Percentiles rank a stretch among this genome's conserved stretches.
These are phyloP conservation scores for Botrytis cinerea DNA, from an alignment of 2,329 filamentous ascomycete species.

Conservation along the genomic window DNA sequence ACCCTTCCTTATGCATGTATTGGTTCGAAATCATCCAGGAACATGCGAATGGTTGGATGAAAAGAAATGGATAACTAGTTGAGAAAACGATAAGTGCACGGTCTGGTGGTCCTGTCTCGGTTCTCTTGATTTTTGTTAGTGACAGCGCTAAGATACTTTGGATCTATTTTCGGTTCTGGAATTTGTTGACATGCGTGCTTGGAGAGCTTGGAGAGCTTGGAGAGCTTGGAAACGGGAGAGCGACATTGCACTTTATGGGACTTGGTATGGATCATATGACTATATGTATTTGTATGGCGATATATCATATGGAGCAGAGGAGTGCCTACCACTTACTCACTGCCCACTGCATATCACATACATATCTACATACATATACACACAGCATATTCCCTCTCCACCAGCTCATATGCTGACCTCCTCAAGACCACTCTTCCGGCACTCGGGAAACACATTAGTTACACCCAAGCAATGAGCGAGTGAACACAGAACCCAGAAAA, in stretches of 20 bases:
- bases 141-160: background rate
- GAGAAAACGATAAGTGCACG: background rate
- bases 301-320: background rate
- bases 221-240: background rate
- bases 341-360: background rate
- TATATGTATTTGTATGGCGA: background rate
- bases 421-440: background rate
- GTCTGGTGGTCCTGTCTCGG: background rate
- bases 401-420: background rate
- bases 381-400: background rate
- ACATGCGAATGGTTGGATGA: slow-evolving; percentile 8
- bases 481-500: background rate
- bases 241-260: background rate
- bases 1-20: background rate
- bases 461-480: background rate
- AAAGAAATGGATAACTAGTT: background rate
- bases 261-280: background rate
- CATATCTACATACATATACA: background rate
- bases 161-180: background rate
- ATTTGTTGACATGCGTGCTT: background rate
- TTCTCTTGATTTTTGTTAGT: background rate
- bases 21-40: background rate
- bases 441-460: background rate
- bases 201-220: background rate
- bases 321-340: background rate